phyloP scores from a whole-genome alignment of 2,329 filamentous ascomycete species.

The Gyromitra esculenta region DNA sequence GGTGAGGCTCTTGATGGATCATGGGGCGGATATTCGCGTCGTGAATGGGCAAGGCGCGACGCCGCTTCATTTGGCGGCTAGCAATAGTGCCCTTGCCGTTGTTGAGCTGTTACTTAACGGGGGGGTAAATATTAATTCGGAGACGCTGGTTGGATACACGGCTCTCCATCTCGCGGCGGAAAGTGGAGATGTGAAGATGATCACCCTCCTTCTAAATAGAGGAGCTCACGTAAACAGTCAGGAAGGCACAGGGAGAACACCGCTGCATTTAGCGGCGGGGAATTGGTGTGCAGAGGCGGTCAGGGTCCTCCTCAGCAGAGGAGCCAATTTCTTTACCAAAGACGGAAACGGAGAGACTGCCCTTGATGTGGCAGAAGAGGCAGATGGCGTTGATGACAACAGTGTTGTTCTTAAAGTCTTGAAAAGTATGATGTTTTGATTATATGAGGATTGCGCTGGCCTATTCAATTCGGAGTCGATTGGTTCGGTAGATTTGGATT shows the following conservation, averaged over 20 bases:
- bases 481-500: constrained; percentile 15
- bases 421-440: constrained; percentile 36
- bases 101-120: constrained; percentile 34
- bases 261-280: constrained; percentile 42
- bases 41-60: constrained; percentile 37
- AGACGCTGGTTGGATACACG: constrained; percentile 27
- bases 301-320: constrained; percentile 29
- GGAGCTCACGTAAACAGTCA: constrained; percentile 36
- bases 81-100: constrained; percentile 26
- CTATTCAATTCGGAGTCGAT: not conserved
- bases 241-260: constrained; percentile 34
- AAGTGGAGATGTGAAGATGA: constrained; percentile 32
- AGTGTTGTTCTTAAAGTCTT: constrained; percentile 22
- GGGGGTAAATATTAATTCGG: constrained; percentile 40
- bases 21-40: constrained; percentile 24
- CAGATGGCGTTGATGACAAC: constrained; percentile 40
- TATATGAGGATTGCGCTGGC: constrained; percentile 1
- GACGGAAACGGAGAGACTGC: constrained; percentile 29
- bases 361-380: constrained; percentile 37
- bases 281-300: constrained; percentile 42
- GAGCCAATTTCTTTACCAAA: constrained; percentile 27
- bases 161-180: constrained; percentile 29
- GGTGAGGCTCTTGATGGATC: constrained; percentile 36
- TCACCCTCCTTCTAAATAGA: constrained; percentile 26
- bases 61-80: constrained; percentile 44